Evolutionary conservation across 257 asterid species (phyloP).

Genomic region (Leptodermis oblonga): DNA sequence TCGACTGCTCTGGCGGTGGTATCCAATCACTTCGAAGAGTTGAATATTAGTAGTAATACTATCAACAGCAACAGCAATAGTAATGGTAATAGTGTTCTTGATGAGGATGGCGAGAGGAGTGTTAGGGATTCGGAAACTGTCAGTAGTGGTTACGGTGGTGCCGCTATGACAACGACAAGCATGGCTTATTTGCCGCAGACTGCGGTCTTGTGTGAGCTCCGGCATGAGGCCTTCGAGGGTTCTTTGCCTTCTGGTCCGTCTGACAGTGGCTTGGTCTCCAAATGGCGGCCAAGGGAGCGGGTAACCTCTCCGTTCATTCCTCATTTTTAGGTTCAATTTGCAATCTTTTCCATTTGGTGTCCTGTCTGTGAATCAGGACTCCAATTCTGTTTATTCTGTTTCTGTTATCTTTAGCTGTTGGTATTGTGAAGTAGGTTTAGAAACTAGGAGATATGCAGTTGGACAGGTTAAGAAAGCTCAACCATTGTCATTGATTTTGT

Average conservation of each 20-base stretch:
- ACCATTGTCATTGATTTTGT: neutral
- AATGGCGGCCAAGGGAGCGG: constrained; percentile 92
- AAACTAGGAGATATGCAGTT: neutral
- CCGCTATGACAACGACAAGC: constrained; percentile 55
- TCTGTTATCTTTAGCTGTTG: neutral
- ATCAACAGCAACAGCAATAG: constrained; percentile 1
- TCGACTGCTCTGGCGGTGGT: constrained; percentile 52
- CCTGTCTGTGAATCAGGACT: neutral
- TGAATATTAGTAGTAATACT: constrained; percentile 23
- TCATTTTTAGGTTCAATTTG: neutral
- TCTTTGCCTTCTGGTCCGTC: constrained; percentile 74
- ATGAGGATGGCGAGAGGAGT: constrained; percentile 45
- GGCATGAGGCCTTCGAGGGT: constrained; percentile 92
- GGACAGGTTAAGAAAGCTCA: neutral
- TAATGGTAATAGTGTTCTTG: neutral
- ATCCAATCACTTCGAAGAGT: constrained; percentile 66
- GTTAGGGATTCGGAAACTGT: constrained; percentile 66
- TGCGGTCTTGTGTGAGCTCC: constrained; percentile 79
- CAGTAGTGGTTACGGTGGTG: constrained; percentile 51
- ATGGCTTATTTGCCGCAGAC: constrained; percentile 90
- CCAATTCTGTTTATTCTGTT: neutral
- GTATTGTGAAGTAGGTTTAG: neutral
- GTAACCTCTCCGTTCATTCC: constrained; percentile 37
- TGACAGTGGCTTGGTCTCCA: constrained; percentile 85
- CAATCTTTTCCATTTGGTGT: neutral